phyloP scores from a whole-genome alignment of 1,284 basidiomycete genomes.

The Hortiboletus rubellus region DNA sequence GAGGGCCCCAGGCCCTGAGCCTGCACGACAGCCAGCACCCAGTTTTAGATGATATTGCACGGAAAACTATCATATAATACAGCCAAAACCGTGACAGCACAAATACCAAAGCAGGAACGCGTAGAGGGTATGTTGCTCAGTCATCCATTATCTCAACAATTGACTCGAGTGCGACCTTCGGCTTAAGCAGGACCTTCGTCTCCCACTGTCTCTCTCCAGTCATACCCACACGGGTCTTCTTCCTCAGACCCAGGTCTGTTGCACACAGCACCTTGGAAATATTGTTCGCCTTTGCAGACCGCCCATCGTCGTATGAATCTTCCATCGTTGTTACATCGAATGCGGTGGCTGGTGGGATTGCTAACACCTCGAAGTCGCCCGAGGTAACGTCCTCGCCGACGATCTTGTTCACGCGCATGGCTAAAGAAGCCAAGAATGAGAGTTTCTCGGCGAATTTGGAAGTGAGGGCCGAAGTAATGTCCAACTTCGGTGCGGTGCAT shows the following conservation, averaged over 20 bases:
- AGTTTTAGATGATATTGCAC: neutral
- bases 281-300: slow-evolving; percentile 1
- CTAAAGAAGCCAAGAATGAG: slow-evolving; percentile 24
- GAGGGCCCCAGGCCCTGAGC: too few species aligned
- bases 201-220: slow-evolving; percentile 36
- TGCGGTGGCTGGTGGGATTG: slow-evolving; percentile 22
- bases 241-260: slow-evolving; percentile 35
- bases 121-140: slow-evolving; percentile 6
- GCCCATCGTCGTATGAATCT: slow-evolving; percentile 34
- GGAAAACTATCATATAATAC: neutral
- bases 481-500: slow-evolving; percentile 18
- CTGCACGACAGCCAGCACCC: neutral
- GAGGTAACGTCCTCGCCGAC: slow-evolving; percentile 38
- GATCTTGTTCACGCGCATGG: slow-evolving; percentile 35
- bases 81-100: too few species aligned
- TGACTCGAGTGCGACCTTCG: slow-evolving; percentile 37
- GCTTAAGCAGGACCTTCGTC: slow-evolving; percentile 31
- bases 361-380: slow-evolving; percentile 33
- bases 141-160: slow-evolving; percentile 37
- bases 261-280: slow-evolving; percentile 31
- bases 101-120: neutral
- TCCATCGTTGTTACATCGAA: slow-evolving; percentile 34
- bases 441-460: slow-evolving; percentile 35
- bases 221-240: slow-evolving; percentile 27
- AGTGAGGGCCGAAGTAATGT: slow-evolving; percentile 23